Base-by-base conservation (phyloP, 495 filamentous ascomycete genomes). In the Clavariopsis aquatica region DNA sequence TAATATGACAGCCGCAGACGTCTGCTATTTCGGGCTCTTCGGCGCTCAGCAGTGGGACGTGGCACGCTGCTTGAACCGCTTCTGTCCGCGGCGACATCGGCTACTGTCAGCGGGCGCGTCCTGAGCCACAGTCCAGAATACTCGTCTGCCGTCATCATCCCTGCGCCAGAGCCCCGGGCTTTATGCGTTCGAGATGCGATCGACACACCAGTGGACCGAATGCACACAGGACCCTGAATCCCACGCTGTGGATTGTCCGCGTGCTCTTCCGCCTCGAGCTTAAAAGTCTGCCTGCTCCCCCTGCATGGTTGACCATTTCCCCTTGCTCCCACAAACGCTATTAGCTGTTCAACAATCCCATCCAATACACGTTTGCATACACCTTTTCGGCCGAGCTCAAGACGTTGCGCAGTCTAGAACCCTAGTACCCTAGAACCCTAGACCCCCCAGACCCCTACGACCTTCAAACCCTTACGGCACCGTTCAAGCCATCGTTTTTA, bases 111-210 rank as follows among this genome's bases (percentile, higher is more conserved):
- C 57, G 38, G 36, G 1, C 20, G 15, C 2, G 46, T 49, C 20
- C 63, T 57, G 63, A 55, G 63, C 63, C n/a, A 17, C 27, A n/a
- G 19, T 60, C 63, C 27, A 60, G 63, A 54, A 26, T 19, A 43
- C 60, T 36, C 59, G n/a, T n/a, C n/a, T n/a, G n/a, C 63, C 6
- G 19, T 28, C 56, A 49, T 66, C 63, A 66, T 66, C 63, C 63
- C 49, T 59, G 63, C 49, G n/a, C 34, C 20, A n/a, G 27, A 43
- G n/a, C 22, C 27, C 43, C 15, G 24, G 24, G 6, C 19, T 22
- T 45, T 26, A 52, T 47, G 55, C 20, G 54, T 59, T 66, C 63
- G 47, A 66, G 63, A 66, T 45, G 34, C 47, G 63, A 66, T 66
- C 63, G 26, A 45, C 63, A 56, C 20, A 12, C 38, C 3, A 15